Evolutionary conservation across 495 filamentous ascomycete genomes (phyloP), one percentile per base, ranked within the genome.

Genomic region (Friedmanniomyces endolithicus): DNA sequence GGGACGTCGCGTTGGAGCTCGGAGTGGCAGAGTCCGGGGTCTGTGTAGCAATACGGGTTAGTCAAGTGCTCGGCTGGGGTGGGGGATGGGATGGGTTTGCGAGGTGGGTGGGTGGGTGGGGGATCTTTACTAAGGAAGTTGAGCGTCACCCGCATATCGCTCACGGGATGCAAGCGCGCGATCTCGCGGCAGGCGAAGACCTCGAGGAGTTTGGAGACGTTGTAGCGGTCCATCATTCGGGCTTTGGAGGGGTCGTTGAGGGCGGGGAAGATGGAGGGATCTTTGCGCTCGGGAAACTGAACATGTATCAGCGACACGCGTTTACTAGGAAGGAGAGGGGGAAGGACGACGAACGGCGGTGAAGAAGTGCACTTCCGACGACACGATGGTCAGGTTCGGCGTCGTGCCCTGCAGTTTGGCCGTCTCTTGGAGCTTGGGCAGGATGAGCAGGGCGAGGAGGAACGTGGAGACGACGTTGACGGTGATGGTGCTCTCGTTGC

Each of bases 401-500:
- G 53, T 44, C 16, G 53, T 63, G 51, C 60, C 57, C 59, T 61
- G 68, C 29, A 51, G 48, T 8, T 43, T 16, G 0, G 58, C 70
- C 14, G 60, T 62, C 43, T 63, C 50, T 44, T 59, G 62, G 6
- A 72, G 57, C 54, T 68, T 68, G 9, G 70, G 70, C 8, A 77
- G 57, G 34, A 77, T 23, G 17, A 70, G 53, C 9, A 71, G 51
- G 0, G 70, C 70, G 43, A 78, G 66, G 27, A 79, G 58, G 41
- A 78, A 70, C 2, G 74, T 77, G 2, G 71, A 70, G 22, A 76
- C 60, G 2, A 78, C 76, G 55, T 76, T 76, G 44, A 70, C 65
- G 1, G 71, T 69, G 20, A 77, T 67, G 22, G 64, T 70, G 11
- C 55, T 64, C 63, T 80, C 75, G 31, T 72, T 69, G 1, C 71